Evolutionary conservation across 2,329 filamentous ascomycete species (phyloP).

Genomic region (Penicillium vulpinum): DNA sequence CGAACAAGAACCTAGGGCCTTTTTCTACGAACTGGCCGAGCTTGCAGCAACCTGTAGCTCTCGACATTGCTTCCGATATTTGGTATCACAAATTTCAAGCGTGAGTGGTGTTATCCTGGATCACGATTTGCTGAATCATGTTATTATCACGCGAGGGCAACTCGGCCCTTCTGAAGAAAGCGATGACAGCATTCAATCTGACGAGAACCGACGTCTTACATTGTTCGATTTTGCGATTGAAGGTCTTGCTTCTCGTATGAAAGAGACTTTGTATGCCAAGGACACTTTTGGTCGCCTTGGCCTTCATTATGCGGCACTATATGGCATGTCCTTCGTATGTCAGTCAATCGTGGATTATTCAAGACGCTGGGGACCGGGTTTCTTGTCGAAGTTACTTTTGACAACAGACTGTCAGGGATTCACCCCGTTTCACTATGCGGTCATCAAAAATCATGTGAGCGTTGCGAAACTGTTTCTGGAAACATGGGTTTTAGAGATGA

Average conservation of each 20-base stretch:
- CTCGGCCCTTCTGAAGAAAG: background rate
- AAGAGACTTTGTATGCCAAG: background rate
- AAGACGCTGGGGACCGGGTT: background rate
- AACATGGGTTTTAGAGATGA: background rate
- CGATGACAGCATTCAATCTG: background rate
- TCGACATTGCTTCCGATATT: background rate
- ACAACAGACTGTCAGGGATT: conserved; percentile 2
- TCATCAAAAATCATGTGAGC: conserved; percentile 5
- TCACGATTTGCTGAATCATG: background rate
- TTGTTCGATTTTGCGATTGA: conserved; percentile 1
- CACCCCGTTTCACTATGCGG: conserved; percentile 13
- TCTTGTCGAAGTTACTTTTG: background rate
- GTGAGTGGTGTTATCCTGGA: background rate
- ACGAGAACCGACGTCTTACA: background rate
- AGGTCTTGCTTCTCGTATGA: background rate
- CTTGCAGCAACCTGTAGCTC: background rate
- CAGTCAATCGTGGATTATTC: background rate
- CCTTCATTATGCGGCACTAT: conserved; percentile 10
- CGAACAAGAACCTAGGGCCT: background rate
- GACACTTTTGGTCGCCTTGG: conserved; percentile 4
- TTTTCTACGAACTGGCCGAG: background rate
- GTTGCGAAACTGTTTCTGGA: conserved; percentile 1
- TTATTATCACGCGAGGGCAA: conserved; percentile 3
- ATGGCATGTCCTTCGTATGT: conserved; percentile 1
- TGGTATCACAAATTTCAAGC: conserved; percentile 3